Percentiles rank a stretch among this genome's conserved stretches.
Conservation (phyloP, 1,284 basidiomycete genomes). For the Fomitopsis betulina region DNA sequence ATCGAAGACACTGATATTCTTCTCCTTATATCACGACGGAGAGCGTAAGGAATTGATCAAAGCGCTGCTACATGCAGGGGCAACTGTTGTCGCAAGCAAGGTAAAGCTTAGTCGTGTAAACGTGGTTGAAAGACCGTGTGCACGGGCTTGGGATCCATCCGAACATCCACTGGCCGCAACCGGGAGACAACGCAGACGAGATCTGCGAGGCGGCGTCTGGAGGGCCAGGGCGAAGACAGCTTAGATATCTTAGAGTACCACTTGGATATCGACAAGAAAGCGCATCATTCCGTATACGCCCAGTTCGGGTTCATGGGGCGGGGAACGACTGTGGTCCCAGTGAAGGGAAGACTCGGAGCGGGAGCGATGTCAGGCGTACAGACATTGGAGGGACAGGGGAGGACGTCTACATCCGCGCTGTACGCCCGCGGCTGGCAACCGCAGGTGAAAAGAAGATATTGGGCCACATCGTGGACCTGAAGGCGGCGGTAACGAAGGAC, state of each 20-base stretch:
- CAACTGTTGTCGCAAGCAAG: no score
- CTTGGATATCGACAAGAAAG: no score
- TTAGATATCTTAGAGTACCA: no score
- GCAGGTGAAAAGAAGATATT: not conserved
- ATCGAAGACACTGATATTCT: no score
- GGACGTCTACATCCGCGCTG: not conserved
- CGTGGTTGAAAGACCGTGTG: no score
- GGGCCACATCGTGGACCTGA: slow-evolving; percentile 1
- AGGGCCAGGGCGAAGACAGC: not conserved
- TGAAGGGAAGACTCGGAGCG: not conserved
- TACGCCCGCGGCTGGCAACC: not conserved
- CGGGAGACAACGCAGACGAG: not conserved
- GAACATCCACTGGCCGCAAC: not conserved
- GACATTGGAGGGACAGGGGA: not conserved
- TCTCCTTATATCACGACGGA: no score
- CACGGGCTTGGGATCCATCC: not conserved
- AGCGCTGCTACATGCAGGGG: no score
- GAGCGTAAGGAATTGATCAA: no score
- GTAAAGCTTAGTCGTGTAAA: no score
- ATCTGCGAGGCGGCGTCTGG: not conserved
- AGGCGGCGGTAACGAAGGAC: not conserved
- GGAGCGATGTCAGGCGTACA: not conserved
- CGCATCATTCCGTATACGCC: no score
- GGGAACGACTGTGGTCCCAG: not conserved
- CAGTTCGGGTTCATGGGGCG: not conserved